Base-by-base conservation (phyloP, 163 green algal species). In the Smithsoniella earleae region DNA sequence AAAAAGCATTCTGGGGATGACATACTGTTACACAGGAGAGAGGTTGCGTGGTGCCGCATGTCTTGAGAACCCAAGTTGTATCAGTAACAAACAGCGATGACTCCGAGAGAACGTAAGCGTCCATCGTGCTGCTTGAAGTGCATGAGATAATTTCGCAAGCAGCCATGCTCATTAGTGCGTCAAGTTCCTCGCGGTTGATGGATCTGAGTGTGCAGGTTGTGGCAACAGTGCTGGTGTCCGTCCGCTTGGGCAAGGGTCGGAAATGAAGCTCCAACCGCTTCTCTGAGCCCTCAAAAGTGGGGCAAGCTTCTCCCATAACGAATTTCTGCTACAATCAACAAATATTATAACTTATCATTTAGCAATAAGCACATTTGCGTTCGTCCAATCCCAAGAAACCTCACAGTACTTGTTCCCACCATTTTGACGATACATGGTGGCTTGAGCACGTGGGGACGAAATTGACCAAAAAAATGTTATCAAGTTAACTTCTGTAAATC, bases 81-180 rank as follows among this genome's bases (percentile, higher is more conserved):
- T 89, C 82, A 77, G 95, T 96, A 25, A 99, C 87, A 79, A 99
- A 99, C 36, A 98, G 83, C 66, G 80, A 92, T 45, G 82, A 93
- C 86, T 99, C 95, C 2, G 88, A 96, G 34, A 99, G 87, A 27
- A 99, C 93, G 76, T 99, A 99, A 2, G 92, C 89, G 80, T 98
- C 94, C 46, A 97, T 91, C 10, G 81, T 10, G 0, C 13, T 10
- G 78, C 91, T 94, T 78, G 74, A 83, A 34, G 84, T 79, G 37
- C 76, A 76, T 36, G 89, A 96, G 0, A 99, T 90, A 77, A 99
- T 96, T 72, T 85, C 89, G 88, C 95, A 99, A 55, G 83, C 82
- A 2, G 95, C 92, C 44, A 92, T 76, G 2, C 83, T 80, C 80
- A 98, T 86, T 36, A 98, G 82, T 62, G 83, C 78, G 77, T 98